These are phyloP conservation scores for Candida maris DNA, from an alignment of 805 yeast species.

Conservation along the genomic window DNA sequence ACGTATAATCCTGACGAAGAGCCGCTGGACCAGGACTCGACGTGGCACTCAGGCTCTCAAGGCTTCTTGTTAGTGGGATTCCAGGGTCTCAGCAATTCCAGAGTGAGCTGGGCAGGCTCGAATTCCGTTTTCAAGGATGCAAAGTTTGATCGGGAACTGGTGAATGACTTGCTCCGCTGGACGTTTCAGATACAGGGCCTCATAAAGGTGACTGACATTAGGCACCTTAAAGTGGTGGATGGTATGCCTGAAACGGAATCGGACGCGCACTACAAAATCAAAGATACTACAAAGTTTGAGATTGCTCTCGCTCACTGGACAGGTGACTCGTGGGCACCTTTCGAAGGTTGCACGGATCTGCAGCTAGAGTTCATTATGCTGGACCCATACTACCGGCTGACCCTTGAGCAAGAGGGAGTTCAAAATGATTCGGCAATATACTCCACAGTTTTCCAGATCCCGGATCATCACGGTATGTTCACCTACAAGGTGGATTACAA, in stretches of 20 bases:
- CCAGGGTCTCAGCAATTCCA: slow-evolving; percentile 76
- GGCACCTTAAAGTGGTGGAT: slow-evolving; percentile 49
- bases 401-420: slow-evolving; percentile 42
- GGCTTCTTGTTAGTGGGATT: slow-evolving; percentile 71
- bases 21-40: slow-evolving; percentile 32
- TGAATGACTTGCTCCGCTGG: slow-evolving; percentile 60
- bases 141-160: slow-evolving; percentile 34
- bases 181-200: slow-evolving; percentile 66
- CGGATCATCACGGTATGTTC: slow-evolving; percentile 97
- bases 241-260: slow-evolving; percentile 32
- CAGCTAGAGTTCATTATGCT: slow-evolving; percentile 87
- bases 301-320: slow-evolving; percentile 46
- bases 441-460: slow-evolving; percentile 60
- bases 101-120: slow-evolving; percentile 81
- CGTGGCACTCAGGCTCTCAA: slow-evolving; percentile 82
- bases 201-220: slow-evolving; percentile 49
- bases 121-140: slow-evolving; percentile 46
- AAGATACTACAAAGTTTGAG: slow-evolving; percentile 61
- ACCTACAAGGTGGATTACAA: slow-evolving; percentile 76
- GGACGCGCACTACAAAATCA: slow-evolving; percentile 55
- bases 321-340: slow-evolving; percentile 69
- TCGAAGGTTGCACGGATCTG: slow-evolving; percentile 46
- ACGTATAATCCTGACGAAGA: slow-evolving; percentile 47
- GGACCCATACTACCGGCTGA: slow-evolving; percentile 90
- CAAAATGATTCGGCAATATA: slow-evolving; percentile 46